Evolutionary conservation across 768 basidiomycete species (phyloP).

Genomic region (Paxillus ammoniavirescens): DNA sequence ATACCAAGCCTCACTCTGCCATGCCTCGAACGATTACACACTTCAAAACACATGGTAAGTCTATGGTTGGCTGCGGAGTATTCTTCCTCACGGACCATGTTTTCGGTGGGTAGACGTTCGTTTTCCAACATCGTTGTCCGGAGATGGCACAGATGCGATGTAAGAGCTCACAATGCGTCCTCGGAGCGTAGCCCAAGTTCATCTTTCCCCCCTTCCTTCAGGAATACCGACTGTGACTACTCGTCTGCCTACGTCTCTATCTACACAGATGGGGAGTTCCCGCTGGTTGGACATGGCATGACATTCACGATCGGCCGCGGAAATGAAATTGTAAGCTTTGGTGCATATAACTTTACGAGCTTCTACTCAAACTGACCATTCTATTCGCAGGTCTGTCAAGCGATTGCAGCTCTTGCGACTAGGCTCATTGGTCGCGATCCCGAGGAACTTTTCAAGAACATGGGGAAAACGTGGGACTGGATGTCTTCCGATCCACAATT

Average conservation of each 20-base stretch:
- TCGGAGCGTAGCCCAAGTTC: not conserved
- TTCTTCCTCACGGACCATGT: not conserved
- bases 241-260: constrained; percentile 89
- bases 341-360: not conserved
- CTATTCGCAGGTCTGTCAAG: constrained; percentile 63
- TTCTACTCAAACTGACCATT: not conserved
- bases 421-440: constrained; percentile 82
- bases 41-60: constrained; percentile 57
- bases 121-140: constrained; percentile 87
- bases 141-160: constrained; percentile 95
- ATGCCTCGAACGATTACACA: constrained; percentile 48
- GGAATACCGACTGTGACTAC: constrained; percentile 96
- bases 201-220: constrained; percentile 24
- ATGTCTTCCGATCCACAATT: constrained; percentile 87
- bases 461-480: constrained; percentile 90
- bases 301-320: constrained; percentile 94
- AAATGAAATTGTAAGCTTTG: constrained; percentile 77
- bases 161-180: constrained; percentile 28
- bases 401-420: constrained; percentile 76
- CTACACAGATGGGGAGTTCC: constrained; percentile 57
- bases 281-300: constrained; percentile 88
- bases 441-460: constrained; percentile 80
- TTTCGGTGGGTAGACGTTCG: constrained; percentile 62
- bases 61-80: not conserved
- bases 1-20: not conserved